Base-by-base conservation (phyloP, 1,139 yeast genomes). In the Suhomyces panamericanus region DNA sequence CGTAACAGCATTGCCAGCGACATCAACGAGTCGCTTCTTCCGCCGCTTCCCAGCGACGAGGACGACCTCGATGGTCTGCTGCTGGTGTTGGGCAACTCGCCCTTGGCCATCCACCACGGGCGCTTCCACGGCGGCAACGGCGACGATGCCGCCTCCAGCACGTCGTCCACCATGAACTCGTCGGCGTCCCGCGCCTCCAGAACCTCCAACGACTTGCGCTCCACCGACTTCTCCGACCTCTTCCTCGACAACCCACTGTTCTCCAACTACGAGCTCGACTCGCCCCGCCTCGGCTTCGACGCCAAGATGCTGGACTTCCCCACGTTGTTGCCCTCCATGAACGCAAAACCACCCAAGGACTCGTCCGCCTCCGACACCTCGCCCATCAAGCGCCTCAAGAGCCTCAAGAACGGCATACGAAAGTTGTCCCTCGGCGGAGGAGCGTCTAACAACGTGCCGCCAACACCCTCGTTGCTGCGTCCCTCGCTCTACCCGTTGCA, bases 341-440 rank as follows among this genome's bases (percentile, higher is more conserved):
- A 34, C 22, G 10, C 39, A 10, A 35, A 30, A 20, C 35, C 29
- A 3, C 36, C 32, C 27, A 24, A n/a, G 22, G 35, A 16, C 37
- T 20, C 33, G 28, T 27, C 40, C 22, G 35, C 39, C 26, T 33
- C 31, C 32, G 58, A 52, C 50, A 54, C 69, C 1, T 58, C 65
- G 38, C 74, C 75, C 4, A 53, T 64, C 39, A 60, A 59, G 43
- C 55, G 69, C 38, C 63, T 73, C 49, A 69, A 70, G 50, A 63
- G 70, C 46, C 57, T 73, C 39, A 71, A 69, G 44, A 69, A 68
- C 30, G 72, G 73, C 2, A 66, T 68, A 28, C 54, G 71, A 41
- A 66, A 67, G 54, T 55, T 68, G 37, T 64, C 70, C 15, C 54
- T 67, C 24, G 49, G 57, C 24, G 49, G 57, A 29, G 47, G 56